A percentile compares a stretch with the other conserved stretches of the same genome.
Conservation (phyloP, 2,329 filamentous ascomycete species). For the Aspergillus amoenus region DNA sequence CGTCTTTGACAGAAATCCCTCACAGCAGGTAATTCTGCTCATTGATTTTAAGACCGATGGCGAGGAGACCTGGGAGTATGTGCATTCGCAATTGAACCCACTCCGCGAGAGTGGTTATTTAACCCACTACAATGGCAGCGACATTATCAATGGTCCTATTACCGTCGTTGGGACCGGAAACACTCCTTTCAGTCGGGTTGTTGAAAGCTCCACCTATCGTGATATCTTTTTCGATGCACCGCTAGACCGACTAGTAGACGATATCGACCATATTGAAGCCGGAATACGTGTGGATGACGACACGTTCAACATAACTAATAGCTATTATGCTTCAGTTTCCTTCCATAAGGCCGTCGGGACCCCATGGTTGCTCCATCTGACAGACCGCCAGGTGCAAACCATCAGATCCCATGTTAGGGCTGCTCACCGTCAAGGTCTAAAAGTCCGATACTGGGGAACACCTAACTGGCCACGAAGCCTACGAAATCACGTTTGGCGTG, state of each 20-base stretch:
- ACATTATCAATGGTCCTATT: slow-evolving; percentile 45
- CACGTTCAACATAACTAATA: slow-evolving; percentile 51
- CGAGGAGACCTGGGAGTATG: slow-evolving; percentile 35
- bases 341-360: slow-evolving; percentile 51
- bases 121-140: slow-evolving; percentile 50
- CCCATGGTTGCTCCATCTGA: slow-evolving; percentile 52
- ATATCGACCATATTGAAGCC: slow-evolving; percentile 6
- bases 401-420: slow-evolving; percentile 54
- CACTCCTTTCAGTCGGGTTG: slow-evolving; percentile 50
- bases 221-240: slow-evolving; percentile 60
- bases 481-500: slow-evolving; percentile 56
- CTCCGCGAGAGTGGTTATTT: slow-evolving; percentile 52
- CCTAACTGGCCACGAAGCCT: slow-evolving; percentile 56
- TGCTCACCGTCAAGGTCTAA: slow-evolving; percentile 53
- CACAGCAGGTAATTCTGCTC: slow-evolving; percentile 52
- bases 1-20: slow-evolving; percentile 52
- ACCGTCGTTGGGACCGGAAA: slow-evolving; percentile 57
- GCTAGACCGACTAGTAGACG: slow-evolving; percentile 40
- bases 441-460: slow-evolving; percentile 58
- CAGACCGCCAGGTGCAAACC: slow-evolving; percentile 43
- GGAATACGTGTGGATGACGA: slow-evolving; percentile 19
- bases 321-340: slow-evolving; percentile 58
- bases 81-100: slow-evolving; percentile 45
- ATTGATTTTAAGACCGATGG: slow-evolving; percentile 53
- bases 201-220: slow-evolving; percentile 48